Evolutionary conservation across 371 early-diverging fungal genomes (phyloP), one percentile per base, ranked within the genome.

Genomic region (Chytridium lagenaria): DNA sequence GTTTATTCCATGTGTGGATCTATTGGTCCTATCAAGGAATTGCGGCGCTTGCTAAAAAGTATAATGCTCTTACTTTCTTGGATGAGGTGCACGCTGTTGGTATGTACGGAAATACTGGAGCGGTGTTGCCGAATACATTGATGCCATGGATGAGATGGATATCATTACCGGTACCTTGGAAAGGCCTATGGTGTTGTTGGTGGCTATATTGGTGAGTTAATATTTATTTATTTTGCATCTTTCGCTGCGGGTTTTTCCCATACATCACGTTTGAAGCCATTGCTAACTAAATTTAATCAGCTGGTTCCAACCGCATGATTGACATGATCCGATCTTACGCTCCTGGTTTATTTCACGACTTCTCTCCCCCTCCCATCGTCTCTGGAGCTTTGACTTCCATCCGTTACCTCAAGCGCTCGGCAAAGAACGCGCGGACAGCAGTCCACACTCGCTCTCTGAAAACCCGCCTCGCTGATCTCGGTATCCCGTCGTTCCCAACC

Each of bases 11-110:
- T 98, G 99, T 95, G 94, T 57, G 99, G 99, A 50, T 92, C 95
- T 26, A 92, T 98, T 65, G 98, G 97, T n/a, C 95, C 93, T 76
- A 98, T 97, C 77, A 91, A 93, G 75, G 94, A 95, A 96, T 98
- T 77, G 92, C 92, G 73, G 90, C 87, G 39, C 87, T 98, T 50
- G 98, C 99, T 73, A 92, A 92, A 68, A 95, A 96, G 86, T 98
- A 98, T 83, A 96, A 95, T 67, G 99, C 99, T 59, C 91, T 98
- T 76, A 98, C 99, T 40, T 98, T 97, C 85, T 82, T 98, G 70
- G 99, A 98, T 77, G 98, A 98, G 85, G 99, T 98, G 22, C 99
- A 98, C 78, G 97, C 98, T 30, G 99, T 98, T 38, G 99, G 99
- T 66, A 97, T 98, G 96, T 98, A 98, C 77, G 98, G 98, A 10